Conservation (phyloP, 139 green algal species). For the Picochlorum sp. region DNA sequence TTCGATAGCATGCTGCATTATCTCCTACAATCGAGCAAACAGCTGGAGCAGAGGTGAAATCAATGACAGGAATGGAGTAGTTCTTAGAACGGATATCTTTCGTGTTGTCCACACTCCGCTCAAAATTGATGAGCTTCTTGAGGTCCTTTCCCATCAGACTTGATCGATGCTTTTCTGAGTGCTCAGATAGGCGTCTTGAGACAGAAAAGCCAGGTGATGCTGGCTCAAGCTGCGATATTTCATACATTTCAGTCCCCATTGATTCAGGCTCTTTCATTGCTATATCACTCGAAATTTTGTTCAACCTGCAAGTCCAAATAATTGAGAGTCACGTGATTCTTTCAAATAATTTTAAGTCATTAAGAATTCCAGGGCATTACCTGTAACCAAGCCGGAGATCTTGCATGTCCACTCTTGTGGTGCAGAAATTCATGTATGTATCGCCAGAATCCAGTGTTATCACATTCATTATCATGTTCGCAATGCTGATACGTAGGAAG, state of each 20-base stretch:
- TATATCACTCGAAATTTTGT: neutral
- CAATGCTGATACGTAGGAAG: constrained; percentile 11
- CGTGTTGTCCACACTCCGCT: too few relatives aligned
- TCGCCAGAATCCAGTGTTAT: constrained; percentile 10
- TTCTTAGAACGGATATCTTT: too few relatives aligned
- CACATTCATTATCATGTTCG: constrained; percentile 35
- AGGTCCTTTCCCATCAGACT: neutral
- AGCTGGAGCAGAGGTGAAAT: constrained; percentile 14
- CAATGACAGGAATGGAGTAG: neutral
- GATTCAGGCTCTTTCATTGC: constrained; percentile 2
- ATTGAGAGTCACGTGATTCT: neutral
- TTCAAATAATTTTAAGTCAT: neutral
- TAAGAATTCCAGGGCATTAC: neutral
- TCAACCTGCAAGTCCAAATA: neutral
- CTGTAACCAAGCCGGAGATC: constrained; percentile 36
- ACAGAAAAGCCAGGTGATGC: constrained; percentile 16
- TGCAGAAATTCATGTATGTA: constrained; percentile 33
- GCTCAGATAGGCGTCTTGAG: constrained; percentile 19
- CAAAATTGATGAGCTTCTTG: neutral
- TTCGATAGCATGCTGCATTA: constrained; percentile 4
- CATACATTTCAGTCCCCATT: constrained; percentile 6
- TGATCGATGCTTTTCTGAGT: constrained; percentile 17
- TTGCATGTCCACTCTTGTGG: constrained; percentile 24
- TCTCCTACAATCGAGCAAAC: constrained; percentile 2
- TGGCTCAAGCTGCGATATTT: neutral